Evolutionary conservation across 805 yeast genomes (phyloP).

Genomic region (Komagataella pastoris): DNA sequence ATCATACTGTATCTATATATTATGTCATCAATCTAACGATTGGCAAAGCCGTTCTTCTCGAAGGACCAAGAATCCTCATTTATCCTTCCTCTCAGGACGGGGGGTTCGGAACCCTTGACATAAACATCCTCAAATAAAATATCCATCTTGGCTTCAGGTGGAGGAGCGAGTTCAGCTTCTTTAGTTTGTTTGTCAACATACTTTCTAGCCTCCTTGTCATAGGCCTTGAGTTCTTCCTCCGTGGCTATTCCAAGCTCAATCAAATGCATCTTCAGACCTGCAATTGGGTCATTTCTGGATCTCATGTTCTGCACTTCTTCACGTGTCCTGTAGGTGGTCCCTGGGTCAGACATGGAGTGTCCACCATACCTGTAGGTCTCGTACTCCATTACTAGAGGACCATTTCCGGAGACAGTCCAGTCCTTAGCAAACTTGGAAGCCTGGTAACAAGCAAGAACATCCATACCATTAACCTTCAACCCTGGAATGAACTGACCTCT

Average conservation of each 20-base stretch:
- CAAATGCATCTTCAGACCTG: slow-evolving; percentile 83
- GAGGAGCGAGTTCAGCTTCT: slow-evolving; percentile 85
- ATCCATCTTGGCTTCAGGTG: slow-evolving; percentile 92
- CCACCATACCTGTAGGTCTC: slow-evolving; percentile 99
- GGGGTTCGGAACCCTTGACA: slow-evolving; percentile 87
- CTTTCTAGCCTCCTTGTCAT: slow-evolving; percentile 93
- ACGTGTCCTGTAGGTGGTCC: slow-evolving; percentile 99
- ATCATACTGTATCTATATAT: neutral
- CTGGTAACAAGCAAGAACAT: slow-evolving; percentile 85
- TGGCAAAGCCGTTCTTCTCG: slow-evolving; percentile 23
- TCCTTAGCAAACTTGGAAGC: slow-evolving; percentile 96
- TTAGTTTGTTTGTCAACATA: slow-evolving; percentile 91
- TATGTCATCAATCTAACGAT: slow-evolving; percentile 11
- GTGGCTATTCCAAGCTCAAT: slow-evolving; percentile 76
- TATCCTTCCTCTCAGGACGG: slow-evolving; percentile 91
- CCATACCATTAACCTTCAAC: slow-evolving; percentile 98
- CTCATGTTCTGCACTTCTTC: slow-evolving; percentile 99
- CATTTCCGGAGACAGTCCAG: slow-evolving; percentile 87
- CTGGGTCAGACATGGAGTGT: slow-evolving; percentile 99
- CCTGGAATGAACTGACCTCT: slow-evolving; percentile 99
- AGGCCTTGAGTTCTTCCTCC: slow-evolving; percentile 87
- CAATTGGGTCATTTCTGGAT: slow-evolving; percentile 95
- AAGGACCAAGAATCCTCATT: slow-evolving; percentile 83
- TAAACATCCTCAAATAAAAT: slow-evolving; percentile 94
- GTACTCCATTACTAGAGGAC: slow-evolving; percentile 91